Base-by-base conservation (phyloP, 768 basidiomycete genomes). In the Boletus bicolor region DNA sequence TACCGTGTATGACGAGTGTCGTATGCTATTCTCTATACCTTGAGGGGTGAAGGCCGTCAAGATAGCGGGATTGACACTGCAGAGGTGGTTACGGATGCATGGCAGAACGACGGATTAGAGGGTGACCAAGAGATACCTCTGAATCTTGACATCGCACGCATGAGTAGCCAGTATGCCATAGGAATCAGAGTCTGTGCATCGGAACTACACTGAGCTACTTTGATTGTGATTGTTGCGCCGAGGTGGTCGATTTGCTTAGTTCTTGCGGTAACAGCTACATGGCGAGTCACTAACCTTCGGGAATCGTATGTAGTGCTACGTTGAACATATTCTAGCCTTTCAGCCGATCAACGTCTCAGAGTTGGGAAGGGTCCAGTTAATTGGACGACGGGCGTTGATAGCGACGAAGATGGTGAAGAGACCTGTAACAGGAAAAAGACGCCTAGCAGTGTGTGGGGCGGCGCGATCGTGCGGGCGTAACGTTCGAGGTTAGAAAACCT, bases 341-440 rank as follows among this genome's bases (percentile, higher is more conserved):
- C 39, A 41, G 21, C 21, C 1, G 21, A 37, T n/a, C 32, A 9
- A 7, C 32, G 32, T 9, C 32, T 32, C 32, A 28, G 64, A 55
- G 43, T 71, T 72, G 19, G 69, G 64, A 14, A 59, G 11, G 7
- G 66, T 66, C 57, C 64, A 72, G 19, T 64, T 66, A 37, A 68
- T 49, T 5, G 36, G 4, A 5, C 47, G 48, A 4, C 51, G 53
- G 14, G 51, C 35, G n/a, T 56, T 53, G 8, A 48, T 56, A 63
- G 67, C 0, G 67, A 69, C 2, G 68, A 65, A 3, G 51, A 44
- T 5, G 68, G 67, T 3, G 63, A 59, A 19, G 68, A 63, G 10
- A 65, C 45, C 35, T 69, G 67, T 7, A 49, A 0, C n/a, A 69
- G 58, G 30, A 68, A 65, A 42, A 69, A 50, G 19, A 48, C 14